Evolutionary conservation across 2,329 filamentous ascomycete species (phyloP), one percentile per base, ranked within the genome.

Genomic region (Ceratocystis variospora): DNA sequence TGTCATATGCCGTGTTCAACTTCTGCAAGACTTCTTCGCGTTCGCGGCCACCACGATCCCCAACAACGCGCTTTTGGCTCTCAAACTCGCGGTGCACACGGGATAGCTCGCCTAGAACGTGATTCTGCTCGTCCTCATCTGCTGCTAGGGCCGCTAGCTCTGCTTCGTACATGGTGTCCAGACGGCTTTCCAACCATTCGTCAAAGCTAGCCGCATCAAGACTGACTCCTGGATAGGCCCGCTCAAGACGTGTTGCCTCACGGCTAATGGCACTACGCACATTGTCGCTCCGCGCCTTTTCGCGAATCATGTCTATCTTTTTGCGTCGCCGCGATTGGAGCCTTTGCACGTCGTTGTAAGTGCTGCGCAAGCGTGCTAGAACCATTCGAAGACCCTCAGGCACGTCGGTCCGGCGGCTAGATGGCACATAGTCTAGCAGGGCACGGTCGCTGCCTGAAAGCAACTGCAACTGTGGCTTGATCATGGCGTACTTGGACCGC

Each of bases 191-290:
- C 70, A 97, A 96, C 61, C 97, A 87, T 64, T 86, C 83, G 72
- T 99, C 94, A 72, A 99, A 97, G 71, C 96, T 91, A 2, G 89
- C 88, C 0, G 93, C 87, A 63, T 90, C 88, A 63, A 99, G 87
- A 10, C 86, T 83, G 46, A 92, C 91, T 76, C 89, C 89, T 0
- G 91, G 89, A 69, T 90, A 93, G 67, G 89, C 87, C 59, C 92
- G 85, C 76, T 97, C 94, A 12, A 97, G 79, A 7, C 91, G 85
- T 45, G 88, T 87, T 1, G 92, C 87, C 79, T 97, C 92, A 62
- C 83, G 83, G 25, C 96, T 79, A 3, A 99, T 87, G 62, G 91
- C 89, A 0, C 84, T 82, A 71, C 91, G 91, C 71, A 97, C 92
- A 74, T 97, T 93, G 74, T 99, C 94, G 25, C 84, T 83, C 64